Evolutionary conservation across 805 yeast species (phyloP).

Genomic region (Hagleromyces aurorensis): DNA sequence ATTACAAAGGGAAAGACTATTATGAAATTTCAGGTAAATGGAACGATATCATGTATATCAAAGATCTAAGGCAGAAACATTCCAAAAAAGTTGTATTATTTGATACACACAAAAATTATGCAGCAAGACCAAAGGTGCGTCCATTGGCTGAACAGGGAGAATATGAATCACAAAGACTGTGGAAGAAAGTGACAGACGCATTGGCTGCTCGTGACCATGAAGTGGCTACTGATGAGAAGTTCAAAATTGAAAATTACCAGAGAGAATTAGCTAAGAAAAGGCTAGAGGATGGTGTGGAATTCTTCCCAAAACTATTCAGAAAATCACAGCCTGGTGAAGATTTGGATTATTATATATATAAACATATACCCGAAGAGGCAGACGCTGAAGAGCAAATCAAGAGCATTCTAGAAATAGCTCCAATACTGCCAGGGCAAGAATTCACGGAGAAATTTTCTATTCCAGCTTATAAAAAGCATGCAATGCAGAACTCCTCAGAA

Average conservation of each 20-base stretch:
- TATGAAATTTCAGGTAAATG: conserved; percentile 82
- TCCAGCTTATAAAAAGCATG: conserved; percentile 56
- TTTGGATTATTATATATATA: conserved; percentile 61
- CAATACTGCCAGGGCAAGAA: conserved; percentile 76
- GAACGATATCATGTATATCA: conserved; percentile 78
- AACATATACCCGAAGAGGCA: conserved; percentile 46
- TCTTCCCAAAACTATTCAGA: conserved; percentile 71
- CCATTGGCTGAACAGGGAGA: conserved; percentile 74
- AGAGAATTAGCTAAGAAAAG: conserved; percentile 66
- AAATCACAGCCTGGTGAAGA: conserved; percentile 36
- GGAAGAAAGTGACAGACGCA: conserved; percentile 79
- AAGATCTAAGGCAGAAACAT: conserved; percentile 38
- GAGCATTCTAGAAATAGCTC: conserved; percentile 57
- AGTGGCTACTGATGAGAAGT: conserved; percentile 83
- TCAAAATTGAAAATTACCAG: conserved; percentile 79
- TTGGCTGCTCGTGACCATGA: conserved; percentile 72
- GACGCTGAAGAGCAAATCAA: conserved; percentile 46
- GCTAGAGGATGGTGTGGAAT: conserved; percentile 68
- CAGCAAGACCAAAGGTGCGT: conserved; percentile 61
- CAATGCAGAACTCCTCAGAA: conserved; percentile 22
- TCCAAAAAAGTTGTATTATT: conserved; percentile 45
- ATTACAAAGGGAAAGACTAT: conserved; percentile 44
- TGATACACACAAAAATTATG: conserved; percentile 49
- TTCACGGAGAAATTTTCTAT: conserved; percentile 56
- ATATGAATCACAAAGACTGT: conserved; percentile 71